Base-by-base conservation (phyloP, 805 yeast species). In the Blastobotrys chiropterorum region DNA sequence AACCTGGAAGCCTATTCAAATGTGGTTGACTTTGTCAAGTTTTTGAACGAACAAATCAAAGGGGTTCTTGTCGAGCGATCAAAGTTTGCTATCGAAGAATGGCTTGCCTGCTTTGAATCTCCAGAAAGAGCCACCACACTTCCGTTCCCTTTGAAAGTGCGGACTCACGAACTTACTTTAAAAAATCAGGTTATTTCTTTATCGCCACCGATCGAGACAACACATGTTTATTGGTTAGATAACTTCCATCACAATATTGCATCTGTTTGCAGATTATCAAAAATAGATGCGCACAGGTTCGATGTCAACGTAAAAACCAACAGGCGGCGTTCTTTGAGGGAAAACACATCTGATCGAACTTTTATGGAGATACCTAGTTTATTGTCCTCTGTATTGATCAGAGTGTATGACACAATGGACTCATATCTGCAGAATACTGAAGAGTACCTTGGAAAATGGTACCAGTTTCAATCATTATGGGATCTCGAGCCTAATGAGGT, bases 381-480 rank as follows among this genome's bases (percentile, higher is more conserved):
- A 4, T 44, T 54, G 17, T 46, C 47, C 2, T 46, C 48, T 1
- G 53, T 64, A 3, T 56, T 69, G 44, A 50, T 57, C 6, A 20
- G 48, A 0, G 62, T 67, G 3, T 48, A 70, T 14, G 48, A 47
- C 1, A 51, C 56, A 2, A 61, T 80, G 3, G 78, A 77, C n/a
- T 19, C 17, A 0, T 52, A 67, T 2, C 60, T 70, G 16, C 39
- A 45, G 0, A 52, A 62, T 2, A 74, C 78, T 0, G 44, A 58
- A 0, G 48, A 15, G 0, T 82, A 81, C 57, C 64, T 77, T 15
- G 50, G 59, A 1, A 68, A 70, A 15, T 86, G 95, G 95, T 59
- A 61, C 1, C 67, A 66, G 17, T 70, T 83, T 22, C 85, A 82
- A 60, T 64, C 74, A 0, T 63, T 85, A 3, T 83, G 90, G 87